These are phyloP conservation scores for Penicillium salamii DNA, from an alignment of 495 filamentous ascomycete genomes.

Conservation along the genomic window DNA sequence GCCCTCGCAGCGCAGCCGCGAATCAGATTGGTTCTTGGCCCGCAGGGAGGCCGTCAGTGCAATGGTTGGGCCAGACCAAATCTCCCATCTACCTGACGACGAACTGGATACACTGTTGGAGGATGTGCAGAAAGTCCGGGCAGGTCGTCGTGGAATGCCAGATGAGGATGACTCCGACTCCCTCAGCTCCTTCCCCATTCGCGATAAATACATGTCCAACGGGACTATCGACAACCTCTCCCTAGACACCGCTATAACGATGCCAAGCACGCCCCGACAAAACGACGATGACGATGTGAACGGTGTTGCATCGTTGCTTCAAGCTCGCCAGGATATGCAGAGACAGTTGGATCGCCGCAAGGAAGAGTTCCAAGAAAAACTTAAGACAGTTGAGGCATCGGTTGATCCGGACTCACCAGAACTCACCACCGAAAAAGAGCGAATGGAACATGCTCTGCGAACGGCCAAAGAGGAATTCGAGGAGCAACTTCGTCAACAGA, in stretches of 20 bases:
- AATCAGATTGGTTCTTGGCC: constrained; percentile 96
- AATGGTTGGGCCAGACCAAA: constrained; percentile 87
- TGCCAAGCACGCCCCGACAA: constrained; percentile 85
- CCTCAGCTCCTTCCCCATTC: constrained; percentile 77
- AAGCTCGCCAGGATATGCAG: constrained; percentile 85
- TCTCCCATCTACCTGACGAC: constrained; percentile 84
- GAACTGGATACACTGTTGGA: constrained; percentile 94
- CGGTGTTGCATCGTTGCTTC: constrained; percentile 64
- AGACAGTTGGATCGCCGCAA: constrained; percentile 82
- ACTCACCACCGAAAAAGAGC: constrained; percentile 75
- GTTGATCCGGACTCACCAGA: constrained; percentile 79
- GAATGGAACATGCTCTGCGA: constrained; percentile 81
- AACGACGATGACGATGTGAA: constrained; percentile 63
- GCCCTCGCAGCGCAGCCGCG: constrained; percentile 62
- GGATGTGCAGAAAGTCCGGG: constrained; percentile 85
- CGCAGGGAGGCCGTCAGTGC: constrained; percentile 87
- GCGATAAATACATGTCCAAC: constrained; percentile 96
- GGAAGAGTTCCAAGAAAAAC: constrained; percentile 71
- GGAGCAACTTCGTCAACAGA: constrained; percentile 69
- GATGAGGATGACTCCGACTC: constrained; percentile 92
- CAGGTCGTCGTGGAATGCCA: constrained; percentile 67
- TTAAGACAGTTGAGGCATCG: constrained; percentile 71
- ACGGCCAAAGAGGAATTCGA: constrained; percentile 85
- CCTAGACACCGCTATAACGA: constrained; percentile 87
- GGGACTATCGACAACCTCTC: constrained; percentile 97